These are phyloP conservation scores for Alloascoidea africana DNA, from an alignment of 805 yeast genomes.

Conservation along the genomic window DNA sequence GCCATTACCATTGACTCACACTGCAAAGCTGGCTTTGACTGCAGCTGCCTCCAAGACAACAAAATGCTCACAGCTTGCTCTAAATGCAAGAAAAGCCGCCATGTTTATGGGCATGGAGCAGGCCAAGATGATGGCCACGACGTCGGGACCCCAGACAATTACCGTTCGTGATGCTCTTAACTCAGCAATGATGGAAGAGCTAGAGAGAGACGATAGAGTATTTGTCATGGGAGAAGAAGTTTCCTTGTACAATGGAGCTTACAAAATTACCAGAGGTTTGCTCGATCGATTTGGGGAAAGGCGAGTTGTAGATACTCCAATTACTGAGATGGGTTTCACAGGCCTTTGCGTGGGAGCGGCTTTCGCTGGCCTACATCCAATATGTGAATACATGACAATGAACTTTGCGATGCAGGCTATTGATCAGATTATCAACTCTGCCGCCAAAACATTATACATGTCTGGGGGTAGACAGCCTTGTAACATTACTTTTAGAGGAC, in stretches of 20 bases:
- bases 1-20: not conserved
- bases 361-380: slow-evolving; percentile 88
- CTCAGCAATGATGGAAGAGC: slow-evolving; percentile 90
- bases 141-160: slow-evolving; percentile 20
- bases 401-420: slow-evolving; percentile 96
- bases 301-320: slow-evolving; percentile 91
- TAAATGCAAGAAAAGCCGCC: too few relatives aligned
- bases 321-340: slow-evolving; percentile 98
- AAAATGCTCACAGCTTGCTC: too few relatives aligned
- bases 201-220: slow-evolving; percentile 89
- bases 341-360: slow-evolving; percentile 94
- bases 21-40: not conserved
- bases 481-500: slow-evolving; percentile 90
- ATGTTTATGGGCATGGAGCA: not conserved
- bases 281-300: slow-evolving; percentile 91
- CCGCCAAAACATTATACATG: slow-evolving; percentile 91
- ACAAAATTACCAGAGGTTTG: slow-evolving; percentile 90
- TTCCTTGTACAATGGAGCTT: slow-evolving; percentile 98
- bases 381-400: slow-evolving; percentile 97
- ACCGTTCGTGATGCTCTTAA: slow-evolving; percentile 97
- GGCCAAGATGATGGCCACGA: slow-evolving; percentile 9
- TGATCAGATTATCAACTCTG: slow-evolving; percentile 89
- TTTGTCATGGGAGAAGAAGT: slow-evolving; percentile 98
- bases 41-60: not conserved
- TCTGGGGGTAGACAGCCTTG: slow-evolving; percentile 85